Percentiles rank a stretch among this genome's conserved stretches.
These are phyloP conservation scores for Choricystis sp. DNA, from an alignment of 139 green algal genomes.

Conservation along the genomic window DNA sequence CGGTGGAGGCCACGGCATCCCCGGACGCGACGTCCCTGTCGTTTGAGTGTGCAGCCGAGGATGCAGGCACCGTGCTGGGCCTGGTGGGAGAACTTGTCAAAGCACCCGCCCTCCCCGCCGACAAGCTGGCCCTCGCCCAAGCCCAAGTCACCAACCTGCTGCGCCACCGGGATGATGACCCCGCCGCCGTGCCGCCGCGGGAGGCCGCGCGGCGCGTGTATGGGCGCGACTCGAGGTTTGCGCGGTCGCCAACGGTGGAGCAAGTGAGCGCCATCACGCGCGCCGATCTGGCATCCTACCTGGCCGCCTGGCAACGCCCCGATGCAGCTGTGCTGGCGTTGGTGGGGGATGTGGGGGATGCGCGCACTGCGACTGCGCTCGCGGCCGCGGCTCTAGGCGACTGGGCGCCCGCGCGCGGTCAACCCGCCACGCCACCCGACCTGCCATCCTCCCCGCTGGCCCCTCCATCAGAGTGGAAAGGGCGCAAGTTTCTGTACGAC, in stretches of 20 bases:
- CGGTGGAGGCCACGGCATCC: conserved; percentile 36
- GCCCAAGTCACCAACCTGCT: conserved; percentile 39
- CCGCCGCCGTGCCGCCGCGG: conserved; percentile 15
- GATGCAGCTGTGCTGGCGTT: conserved; percentile 52
- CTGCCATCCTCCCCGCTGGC: conserved; percentile 22
- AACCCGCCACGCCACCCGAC: neutral
- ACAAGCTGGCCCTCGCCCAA: conserved; percentile 33
- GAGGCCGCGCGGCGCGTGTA: conserved; percentile 50
- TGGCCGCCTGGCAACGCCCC: conserved; percentile 30
- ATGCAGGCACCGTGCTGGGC: conserved; percentile 27
- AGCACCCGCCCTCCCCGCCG: conserved; percentile 29
- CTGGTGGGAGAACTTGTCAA: conserved; percentile 41
- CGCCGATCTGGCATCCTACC: conserved; percentile 15
- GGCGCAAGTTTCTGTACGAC: conserved; percentile 37
- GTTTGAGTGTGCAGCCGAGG: conserved; percentile 42
- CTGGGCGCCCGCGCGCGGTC: neutral
- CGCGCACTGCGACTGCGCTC: neutral
- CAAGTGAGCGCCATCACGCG: conserved; percentile 6
- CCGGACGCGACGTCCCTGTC: conserved; percentile 26
- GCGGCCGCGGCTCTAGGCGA: neutral
- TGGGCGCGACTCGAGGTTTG: conserved; percentile 42
- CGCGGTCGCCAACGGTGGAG: conserved; percentile 21
- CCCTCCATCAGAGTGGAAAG: conserved; percentile 5
- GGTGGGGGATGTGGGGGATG: conserved; percentile 47
- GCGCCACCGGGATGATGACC: conserved; percentile 42